Evolutionary conservation across 768 basidiomycete genomes (phyloP).

Genomic region (Hygrocybe punicea): DNA sequence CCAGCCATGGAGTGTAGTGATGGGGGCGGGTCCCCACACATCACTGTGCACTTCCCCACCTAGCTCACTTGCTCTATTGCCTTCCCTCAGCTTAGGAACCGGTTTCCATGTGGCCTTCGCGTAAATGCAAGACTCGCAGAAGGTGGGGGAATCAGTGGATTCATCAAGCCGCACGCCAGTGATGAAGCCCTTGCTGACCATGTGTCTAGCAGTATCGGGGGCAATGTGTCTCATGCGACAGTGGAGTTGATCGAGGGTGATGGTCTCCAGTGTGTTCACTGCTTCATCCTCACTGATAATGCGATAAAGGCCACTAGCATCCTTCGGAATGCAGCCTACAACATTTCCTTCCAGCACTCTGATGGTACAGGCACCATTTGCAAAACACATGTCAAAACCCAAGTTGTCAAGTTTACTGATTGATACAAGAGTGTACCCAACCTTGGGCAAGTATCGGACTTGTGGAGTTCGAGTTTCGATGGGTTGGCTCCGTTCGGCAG

Average conservation of each 20-base stretch:
- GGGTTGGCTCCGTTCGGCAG: too few relatives aligned
- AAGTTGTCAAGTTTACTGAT: constrained; percentile 35
- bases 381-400: constrained; percentile 29
- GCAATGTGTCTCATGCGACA: constrained; percentile 35
- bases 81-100: constrained; percentile 28
- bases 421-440: constrained; percentile 38
- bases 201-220: constrained; percentile 14
- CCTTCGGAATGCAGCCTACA: too few relatives aligned
- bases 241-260: constrained; percentile 33
- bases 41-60: constrained; percentile 40
- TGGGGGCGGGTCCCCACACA: constrained; percentile 44
- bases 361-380: constrained; percentile 28
- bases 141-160: constrained; percentile 16
- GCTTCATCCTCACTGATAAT: constrained; percentile 14
- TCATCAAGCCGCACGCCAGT: constrained; percentile 28
- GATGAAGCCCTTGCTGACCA: constrained; percentile 29
- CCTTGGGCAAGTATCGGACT: constrained; percentile 25
- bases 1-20: constrained; percentile 11
- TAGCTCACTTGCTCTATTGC: constrained; percentile 26
- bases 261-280: constrained; percentile 11
- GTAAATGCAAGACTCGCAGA: constrained; percentile 45
- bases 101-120: constrained; percentile 40
- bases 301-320: constrained; percentile 23
- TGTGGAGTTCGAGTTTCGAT: too few relatives aligned
- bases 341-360: background rate